Percentiles rank a stretch among this genome's conserved stretches.
Evolutionary conservation across 2,329 filamentous ascomycete genomes (phyloP).

Genomic region (Fonsecaea nubica): DNA sequence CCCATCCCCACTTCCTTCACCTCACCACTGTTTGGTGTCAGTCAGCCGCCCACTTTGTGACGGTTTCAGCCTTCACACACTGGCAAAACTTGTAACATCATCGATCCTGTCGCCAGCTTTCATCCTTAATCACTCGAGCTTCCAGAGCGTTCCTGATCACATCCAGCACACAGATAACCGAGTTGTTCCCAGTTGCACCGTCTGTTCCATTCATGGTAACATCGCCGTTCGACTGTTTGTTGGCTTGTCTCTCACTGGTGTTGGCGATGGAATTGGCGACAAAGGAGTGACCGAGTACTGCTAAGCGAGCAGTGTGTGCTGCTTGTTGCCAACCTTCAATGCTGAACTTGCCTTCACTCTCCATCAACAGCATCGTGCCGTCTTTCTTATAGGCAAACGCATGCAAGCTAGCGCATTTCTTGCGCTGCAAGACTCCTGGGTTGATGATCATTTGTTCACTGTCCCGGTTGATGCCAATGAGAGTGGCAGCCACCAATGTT

Average conservation of each 20-base stretch:
- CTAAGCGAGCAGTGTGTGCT: constrained; percentile 66
- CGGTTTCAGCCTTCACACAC: constrained; percentile 35
- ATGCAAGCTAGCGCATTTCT: constrained; percentile 73
- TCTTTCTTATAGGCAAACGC: constrained; percentile 81
- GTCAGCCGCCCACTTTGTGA: constrained; percentile 33
- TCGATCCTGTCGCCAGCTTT: constrained; percentile 35
- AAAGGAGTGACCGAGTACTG: constrained; percentile 61
- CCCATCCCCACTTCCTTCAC: constrained; percentile 22
- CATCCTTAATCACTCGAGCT: constrained; percentile 38
- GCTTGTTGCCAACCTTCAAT: constrained; percentile 77
- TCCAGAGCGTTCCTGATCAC: constrained; percentile 37
- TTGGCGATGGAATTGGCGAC: constrained; percentile 14
- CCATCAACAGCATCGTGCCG: constrained; percentile 74
- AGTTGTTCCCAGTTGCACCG: constrained; percentile 15
- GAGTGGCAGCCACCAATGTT: constrained; percentile 70
- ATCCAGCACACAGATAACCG: constrained; percentile 30
- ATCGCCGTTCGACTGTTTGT: constrained; percentile 32
- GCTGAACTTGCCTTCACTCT: constrained; percentile 82
- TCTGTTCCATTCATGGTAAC: constrained; percentile 32
- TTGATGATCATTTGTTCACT: constrained; percentile 58
- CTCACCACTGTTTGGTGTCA: constrained; percentile 33
- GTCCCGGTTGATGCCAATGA: constrained; percentile 63
- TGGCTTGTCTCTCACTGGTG: constrained; percentile 29
- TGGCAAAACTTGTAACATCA: constrained; percentile 31
- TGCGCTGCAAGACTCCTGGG: constrained; percentile 68